phyloP scores from a whole-genome alignment of 805 yeast species.

The Starmerella powellii region DNA sequence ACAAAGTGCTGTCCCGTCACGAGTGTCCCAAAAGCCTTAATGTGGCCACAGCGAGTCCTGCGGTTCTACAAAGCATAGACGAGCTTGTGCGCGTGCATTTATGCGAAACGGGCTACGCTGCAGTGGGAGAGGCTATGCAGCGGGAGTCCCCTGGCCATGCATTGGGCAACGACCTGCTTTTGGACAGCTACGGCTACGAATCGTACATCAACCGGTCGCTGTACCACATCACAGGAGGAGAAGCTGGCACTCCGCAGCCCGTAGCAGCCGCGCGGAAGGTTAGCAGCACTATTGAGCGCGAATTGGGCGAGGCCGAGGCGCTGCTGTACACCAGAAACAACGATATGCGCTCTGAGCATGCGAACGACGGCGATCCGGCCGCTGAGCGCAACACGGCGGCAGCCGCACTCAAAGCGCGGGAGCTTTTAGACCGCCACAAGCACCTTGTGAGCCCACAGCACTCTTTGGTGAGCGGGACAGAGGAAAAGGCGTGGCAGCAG shows the following conservation, averaged over 20 bases:
- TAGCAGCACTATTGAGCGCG: background rate
- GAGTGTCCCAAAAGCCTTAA: background rate
- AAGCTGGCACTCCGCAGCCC: background rate
- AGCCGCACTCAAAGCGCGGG: too few species aligned
- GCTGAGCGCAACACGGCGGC: too few species aligned
- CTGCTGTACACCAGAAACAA: too few species aligned
- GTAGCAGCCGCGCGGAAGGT: too few species aligned
- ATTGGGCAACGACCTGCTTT: background rate
- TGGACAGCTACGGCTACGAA: background rate
- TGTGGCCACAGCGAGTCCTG: background rate
- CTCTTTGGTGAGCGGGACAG: too few species aligned
- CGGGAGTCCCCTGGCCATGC: background rate
- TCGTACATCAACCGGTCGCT: background rate
- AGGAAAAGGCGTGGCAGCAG: too few species aligned
- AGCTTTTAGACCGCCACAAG: too few species aligned
- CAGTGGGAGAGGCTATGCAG: background rate
- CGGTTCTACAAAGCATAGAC: background rate
- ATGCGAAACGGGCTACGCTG: background rate
- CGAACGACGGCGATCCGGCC: too few species aligned
- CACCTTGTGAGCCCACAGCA: too few species aligned
- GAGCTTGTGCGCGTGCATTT: background rate
- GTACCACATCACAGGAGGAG: background rate
- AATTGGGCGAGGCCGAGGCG: background rate
- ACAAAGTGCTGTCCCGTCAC: background rate
- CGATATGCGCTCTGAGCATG: too few species aligned